Evolutionary conservation across 2,329 filamentous ascomycete species (phyloP), one percentile per base, ranked within the genome.

Genomic region (Microcera coccophila): DNA sequence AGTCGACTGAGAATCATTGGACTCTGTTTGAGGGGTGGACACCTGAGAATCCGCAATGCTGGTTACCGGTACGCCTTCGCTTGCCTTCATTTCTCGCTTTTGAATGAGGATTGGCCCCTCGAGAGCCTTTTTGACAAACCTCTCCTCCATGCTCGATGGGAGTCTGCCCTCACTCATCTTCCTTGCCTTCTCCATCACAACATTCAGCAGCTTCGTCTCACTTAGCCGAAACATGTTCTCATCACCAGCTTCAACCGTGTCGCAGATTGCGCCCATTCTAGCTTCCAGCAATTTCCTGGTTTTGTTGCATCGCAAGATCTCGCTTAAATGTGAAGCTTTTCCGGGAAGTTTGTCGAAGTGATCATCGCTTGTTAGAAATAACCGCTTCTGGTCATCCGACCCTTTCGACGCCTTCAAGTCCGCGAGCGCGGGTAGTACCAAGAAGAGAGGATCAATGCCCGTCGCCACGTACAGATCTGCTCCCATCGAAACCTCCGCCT

Each of bases 211-310:
- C 60, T 90, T 95, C 11, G 73, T 68, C 57, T 86, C 76, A 54
- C 75, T 93, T 18, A 95, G 69, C 11, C 89, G 81, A 64, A 86
- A 95, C 87, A 96, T 89, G 41, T 70, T 79, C 63, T 96, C 90
- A 47, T 87, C 87, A 12, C 85, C 87, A 1, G 86, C 87, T 24
- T 93, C 85, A 10, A 94, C 85, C 0, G 77, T 84, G 57, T 96
- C 90, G 65, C 90, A 95, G 4, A 93, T 74, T 2, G 71, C 74
- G 2, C 72, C 74, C 69, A 95, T 82, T 26, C 88, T 76, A 10
- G 72, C 65, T 57, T 87, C 81, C 1, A 94, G 62, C 22, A 74
- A 67, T 3, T 52, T 62, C 47, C 71, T 74, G 57, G 72, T 69
- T 44, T 68, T 67, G 40, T 59, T 63, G 60, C 69, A 73, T 33